A percentile compares a stretch with the other conserved stretches of the same genome.
Evolutionary conservation across 108 stramenopile genomes (phyloP).

Genomic region (Skeletonema marinoi): DNA sequence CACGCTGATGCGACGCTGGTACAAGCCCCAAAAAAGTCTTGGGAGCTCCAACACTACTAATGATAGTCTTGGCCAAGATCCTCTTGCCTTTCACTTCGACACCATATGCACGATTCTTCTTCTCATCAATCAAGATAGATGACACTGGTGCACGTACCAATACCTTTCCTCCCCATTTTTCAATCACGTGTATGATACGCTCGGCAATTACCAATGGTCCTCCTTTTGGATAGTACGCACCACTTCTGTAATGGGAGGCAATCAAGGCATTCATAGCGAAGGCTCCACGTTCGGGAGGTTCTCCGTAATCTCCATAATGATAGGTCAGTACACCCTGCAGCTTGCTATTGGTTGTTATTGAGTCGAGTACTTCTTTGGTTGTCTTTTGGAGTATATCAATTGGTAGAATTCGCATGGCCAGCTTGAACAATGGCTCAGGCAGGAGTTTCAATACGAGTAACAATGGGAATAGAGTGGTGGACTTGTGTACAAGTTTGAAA

Average conservation of each 20-base stretch:
- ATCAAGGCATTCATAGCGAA: constrained; percentile 41
- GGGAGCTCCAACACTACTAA: constrained; percentile 39
- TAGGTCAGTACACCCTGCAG: constrained; percentile 34
- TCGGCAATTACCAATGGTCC: constrained; percentile 32
- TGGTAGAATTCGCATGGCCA: not conserved
- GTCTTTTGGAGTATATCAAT: constrained; percentile 23
- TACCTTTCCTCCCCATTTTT: constrained; percentile 22
- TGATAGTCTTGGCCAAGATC: constrained; percentile 26
- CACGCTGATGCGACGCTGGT: not conserved
- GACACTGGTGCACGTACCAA: constrained; percentile 34
- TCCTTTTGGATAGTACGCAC: constrained; percentile 40
- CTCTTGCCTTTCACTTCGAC: constrained; percentile 37
- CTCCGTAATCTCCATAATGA: constrained; percentile 43
- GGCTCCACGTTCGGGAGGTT: constrained; percentile 5
- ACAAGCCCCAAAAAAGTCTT: constrained; percentile 30
- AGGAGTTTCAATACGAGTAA: constrained; percentile 14
- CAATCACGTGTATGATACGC: constrained; percentile 8
- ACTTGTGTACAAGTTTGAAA: constrained; percentile 4
- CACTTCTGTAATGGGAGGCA: constrained; percentile 15
- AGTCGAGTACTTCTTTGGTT: constrained; percentile 29
- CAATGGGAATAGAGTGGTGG: constrained; percentile 9
- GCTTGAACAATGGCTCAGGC: constrained; percentile 14
- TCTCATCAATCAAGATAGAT: constrained; percentile 36
- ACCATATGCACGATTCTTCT: constrained; percentile 27
- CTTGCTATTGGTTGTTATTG: constrained; percentile 31